Conservation (phyloP, 495 filamentous ascomycete genomes). For the Ascodesmis nigricans region DNA sequence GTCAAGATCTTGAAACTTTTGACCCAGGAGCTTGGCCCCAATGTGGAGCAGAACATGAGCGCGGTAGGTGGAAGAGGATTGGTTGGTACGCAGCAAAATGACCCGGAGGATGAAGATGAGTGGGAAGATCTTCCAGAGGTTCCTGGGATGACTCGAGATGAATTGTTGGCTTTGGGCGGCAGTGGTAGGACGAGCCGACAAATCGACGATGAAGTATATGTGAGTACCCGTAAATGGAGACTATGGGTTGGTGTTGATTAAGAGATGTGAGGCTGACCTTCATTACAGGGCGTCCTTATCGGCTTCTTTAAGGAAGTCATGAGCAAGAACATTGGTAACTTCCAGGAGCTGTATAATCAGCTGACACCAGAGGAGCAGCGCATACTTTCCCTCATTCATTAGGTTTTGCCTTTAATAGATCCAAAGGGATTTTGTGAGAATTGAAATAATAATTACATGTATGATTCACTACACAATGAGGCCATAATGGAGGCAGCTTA, state of each 20-base stretch:
- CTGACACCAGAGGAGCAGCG: constrained; percentile 52
- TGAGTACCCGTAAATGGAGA: constrained; percentile 4
- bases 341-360: constrained; percentile 47
- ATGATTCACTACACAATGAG: too few relatives aligned
- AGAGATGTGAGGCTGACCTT: too few relatives aligned
- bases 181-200: constrained; percentile 36
- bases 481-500: too few relatives aligned
- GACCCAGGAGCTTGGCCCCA: constrained; percentile 62
- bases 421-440: too few relatives aligned
- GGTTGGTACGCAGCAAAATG: constrained; percentile 25
- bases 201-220: constrained; percentile 65
- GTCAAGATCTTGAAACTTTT: constrained; percentile 94
- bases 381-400: constrained; percentile 29
- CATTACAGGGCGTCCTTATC: constrained; percentile 44
- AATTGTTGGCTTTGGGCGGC: constrained; percentile 56
- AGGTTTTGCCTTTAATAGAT: constrained; percentile 3
- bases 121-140: constrained; percentile 85
- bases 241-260: too few relatives aligned
- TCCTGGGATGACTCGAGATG: constrained; percentile 30
- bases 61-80: constrained; percentile 28
- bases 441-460: too few relatives aligned
- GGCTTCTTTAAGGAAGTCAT: constrained; percentile 61
- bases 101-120: constrained; percentile 41
- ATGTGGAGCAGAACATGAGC: constrained; percentile 26
- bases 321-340: constrained; percentile 41